phyloP scores from a whole-genome alignment of 2,329 filamentous ascomycete genomes.

The Canariomyces notabilis region DNA sequence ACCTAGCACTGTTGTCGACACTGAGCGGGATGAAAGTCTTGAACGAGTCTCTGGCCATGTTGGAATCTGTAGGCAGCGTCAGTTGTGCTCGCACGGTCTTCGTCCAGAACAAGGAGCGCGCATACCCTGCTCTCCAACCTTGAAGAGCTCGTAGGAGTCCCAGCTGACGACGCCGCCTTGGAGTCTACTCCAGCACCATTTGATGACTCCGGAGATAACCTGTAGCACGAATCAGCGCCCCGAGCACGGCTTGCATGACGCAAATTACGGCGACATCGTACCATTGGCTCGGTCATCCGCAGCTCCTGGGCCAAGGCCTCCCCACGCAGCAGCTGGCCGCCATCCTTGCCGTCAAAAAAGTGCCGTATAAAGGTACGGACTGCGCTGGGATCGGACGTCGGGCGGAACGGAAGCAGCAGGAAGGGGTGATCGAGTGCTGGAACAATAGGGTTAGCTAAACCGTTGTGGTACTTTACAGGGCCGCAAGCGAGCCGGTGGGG shows the following conservation, averaged over 20 bases:
- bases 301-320: slow-evolving; percentile 76
- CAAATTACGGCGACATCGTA: slow-evolving; percentile 40
- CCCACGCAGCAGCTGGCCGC: slow-evolving; percentile 58
- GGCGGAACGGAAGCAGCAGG: slow-evolving; percentile 87
- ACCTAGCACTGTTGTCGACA: slow-evolving; percentile 78
- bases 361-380: slow-evolving; percentile 89
- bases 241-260: not conserved
- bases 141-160: slow-evolving; percentile 96
- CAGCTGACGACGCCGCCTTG: slow-evolving; percentile 89
- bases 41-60: slow-evolving; percentile 87
- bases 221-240: slow-evolving; percentile 37
- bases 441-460: slow-evolving; percentile 15
- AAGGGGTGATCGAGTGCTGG: slow-evolving; percentile 85
- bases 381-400: slow-evolving; percentile 84
- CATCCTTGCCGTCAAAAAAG: slow-evolving; percentile 75
- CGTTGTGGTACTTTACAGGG: slow-evolving; percentile 17
- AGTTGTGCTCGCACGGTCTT: slow-evolving; percentile 2
- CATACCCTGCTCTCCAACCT: slow-evolving; percentile 84
- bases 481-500: slow-evolving; percentile 3
- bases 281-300: slow-evolving; percentile 89
- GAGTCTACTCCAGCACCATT: slow-evolving; percentile 97
- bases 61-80: slow-evolving; percentile 61
- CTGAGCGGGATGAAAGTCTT: slow-evolving; percentile 94
- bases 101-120: slow-evolving; percentile 5
- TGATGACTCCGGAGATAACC: slow-evolving; percentile 89